Percentiles rank a stretch among this genome's conserved stretches.
Evolutionary conservation across 2,329 filamentous ascomycete species (phyloP).

Genomic region (Penicillium crustosum): DNA sequence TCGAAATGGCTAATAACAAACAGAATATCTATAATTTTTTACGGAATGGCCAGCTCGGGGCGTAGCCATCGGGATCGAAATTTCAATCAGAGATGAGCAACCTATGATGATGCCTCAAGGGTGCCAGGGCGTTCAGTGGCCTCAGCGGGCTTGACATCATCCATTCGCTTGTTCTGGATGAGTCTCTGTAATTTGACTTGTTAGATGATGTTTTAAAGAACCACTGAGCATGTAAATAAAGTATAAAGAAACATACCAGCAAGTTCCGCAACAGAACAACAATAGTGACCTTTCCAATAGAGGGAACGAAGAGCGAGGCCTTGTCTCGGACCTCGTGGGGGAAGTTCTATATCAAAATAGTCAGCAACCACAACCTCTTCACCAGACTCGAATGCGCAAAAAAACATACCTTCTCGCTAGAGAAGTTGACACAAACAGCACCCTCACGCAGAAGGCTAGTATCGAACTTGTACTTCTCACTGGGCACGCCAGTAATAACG

Average conservation of each 20-base stretch:
- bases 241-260: constrained; percentile 60
- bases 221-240: neutral
- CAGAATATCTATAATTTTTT: constrained; percentile 23
- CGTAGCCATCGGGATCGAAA: neutral
- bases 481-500: constrained; percentile 88
- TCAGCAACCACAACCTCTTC: neutral
- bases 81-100: neutral
- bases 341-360: constrained; percentile 64
- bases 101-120: constrained; percentile 35
- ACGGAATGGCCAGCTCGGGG: constrained; percentile 3
- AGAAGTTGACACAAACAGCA: constrained; percentile 98
- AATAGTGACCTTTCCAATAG: constrained; percentile 97
- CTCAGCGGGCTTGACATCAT: constrained; percentile 42
- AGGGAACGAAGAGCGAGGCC: constrained; percentile 94
- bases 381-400: neutral
- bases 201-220: constrained; percentile 16
- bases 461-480: constrained; percentile 85
- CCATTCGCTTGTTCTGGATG: constrained; percentile 44
- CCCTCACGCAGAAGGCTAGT: constrained; percentile 80
- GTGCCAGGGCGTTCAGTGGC: constrained; percentile 45
- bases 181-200: constrained; percentile 33
- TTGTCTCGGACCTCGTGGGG: constrained; percentile 87
- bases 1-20: constrained; percentile 24
- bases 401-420: constrained; percentile 69
- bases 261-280: constrained; percentile 86